Evolutionary conservation across 257 asterid genomes (phyloP).

Genomic region (Parsonsia alboflavescens): DNA sequence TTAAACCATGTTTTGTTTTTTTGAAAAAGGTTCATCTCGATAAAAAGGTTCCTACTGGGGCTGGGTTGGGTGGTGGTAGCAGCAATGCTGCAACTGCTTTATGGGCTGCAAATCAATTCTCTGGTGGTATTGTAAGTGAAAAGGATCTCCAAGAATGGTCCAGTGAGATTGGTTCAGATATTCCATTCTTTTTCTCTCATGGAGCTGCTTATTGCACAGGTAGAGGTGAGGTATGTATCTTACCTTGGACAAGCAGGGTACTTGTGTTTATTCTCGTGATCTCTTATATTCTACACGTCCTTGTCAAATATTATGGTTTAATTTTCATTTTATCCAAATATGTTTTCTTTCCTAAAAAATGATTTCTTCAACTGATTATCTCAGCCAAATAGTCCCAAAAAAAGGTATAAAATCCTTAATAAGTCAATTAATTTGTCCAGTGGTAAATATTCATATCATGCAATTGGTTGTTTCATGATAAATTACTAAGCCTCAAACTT

Average conservation of each 20-base stretch:
- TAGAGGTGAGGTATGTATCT: constrained; percentile 77
- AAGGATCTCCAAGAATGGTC: constrained; percentile 96
- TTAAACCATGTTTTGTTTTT: constrained; percentile 5
- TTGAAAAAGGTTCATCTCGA: constrained; percentile 74
- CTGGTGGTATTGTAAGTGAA: constrained; percentile 77
- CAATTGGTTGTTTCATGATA: background rate
- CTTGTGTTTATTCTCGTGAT: background rate
- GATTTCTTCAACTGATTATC: background rate
- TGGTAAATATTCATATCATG: background rate
- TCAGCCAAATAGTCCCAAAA: background rate
- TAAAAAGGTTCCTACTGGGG: constrained; percentile 95
- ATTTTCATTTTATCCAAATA: background rate
- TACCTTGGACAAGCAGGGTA: background rate
- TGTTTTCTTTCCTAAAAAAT: background rate
- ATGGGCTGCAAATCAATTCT: constrained; percentile 98
- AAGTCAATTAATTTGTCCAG: background rate
- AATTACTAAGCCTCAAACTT: background rate
- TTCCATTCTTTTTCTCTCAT: constrained; percentile 91
- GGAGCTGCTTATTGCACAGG: constrained; percentile 98
- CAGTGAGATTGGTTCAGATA: constrained; percentile 90
- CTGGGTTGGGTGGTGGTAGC: constrained; percentile 99
- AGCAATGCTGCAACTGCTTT: constrained; percentile 98
- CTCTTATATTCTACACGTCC: background rate
- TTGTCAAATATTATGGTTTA: background rate
- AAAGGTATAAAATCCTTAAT: background rate